These are phyloP conservation scores for Ceratocystis papillata DNA, from an alignment of 2,329 filamentous ascomycete genomes.

Conservation along the genomic window DNA sequence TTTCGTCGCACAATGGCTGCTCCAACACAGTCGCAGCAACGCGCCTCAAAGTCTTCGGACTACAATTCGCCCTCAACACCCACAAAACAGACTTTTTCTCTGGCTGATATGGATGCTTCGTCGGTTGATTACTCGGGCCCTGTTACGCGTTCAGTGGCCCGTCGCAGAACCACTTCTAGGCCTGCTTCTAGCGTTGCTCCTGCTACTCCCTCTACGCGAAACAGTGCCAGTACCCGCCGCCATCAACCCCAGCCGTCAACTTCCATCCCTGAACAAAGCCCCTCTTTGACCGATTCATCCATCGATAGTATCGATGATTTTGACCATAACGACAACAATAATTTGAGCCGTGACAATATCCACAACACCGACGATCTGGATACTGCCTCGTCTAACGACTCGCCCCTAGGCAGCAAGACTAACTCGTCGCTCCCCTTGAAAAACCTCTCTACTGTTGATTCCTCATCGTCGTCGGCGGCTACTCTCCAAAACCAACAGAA, in stretches of 20 bases:
- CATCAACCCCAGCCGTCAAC: neutral
- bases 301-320: slow-evolving; percentile 19
- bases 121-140: slow-evolving; percentile 51
- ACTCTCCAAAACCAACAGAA: neutral
- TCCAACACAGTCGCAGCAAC: slow-evolving; percentile 20
- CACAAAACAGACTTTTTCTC: slow-evolving; percentile 16
- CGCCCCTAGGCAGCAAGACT: slow-evolving; percentile 14
- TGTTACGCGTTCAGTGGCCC: slow-evolving; percentile 61
- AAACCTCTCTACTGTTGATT: neutral
- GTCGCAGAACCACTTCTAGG: slow-evolving; percentile 32
- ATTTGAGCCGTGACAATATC: neutral
- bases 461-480: neutral
- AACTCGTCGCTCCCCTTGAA: slow-evolving; percentile 6
- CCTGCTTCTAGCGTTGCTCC: slow-evolving; percentile 15
- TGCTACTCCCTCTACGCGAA: slow-evolving; percentile 1
- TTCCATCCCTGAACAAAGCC: slow-evolving; percentile 14
- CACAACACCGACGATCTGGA: slow-evolving; percentile 12
- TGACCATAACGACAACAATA: slow-evolving; percentile 14
- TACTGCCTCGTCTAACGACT: slow-evolving; percentile 19
- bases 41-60: slow-evolving; percentile 14
- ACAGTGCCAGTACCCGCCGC: slow-evolving; percentile 10
- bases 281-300: slow-evolving; percentile 19
- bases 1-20: slow-evolving; percentile 17
- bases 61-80: slow-evolving; percentile 16
- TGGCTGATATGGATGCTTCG: neutral